Evolutionary conservation across 805 yeast species (phyloP).

Genomic region (Cyberlindnera suaveolens): DNA sequence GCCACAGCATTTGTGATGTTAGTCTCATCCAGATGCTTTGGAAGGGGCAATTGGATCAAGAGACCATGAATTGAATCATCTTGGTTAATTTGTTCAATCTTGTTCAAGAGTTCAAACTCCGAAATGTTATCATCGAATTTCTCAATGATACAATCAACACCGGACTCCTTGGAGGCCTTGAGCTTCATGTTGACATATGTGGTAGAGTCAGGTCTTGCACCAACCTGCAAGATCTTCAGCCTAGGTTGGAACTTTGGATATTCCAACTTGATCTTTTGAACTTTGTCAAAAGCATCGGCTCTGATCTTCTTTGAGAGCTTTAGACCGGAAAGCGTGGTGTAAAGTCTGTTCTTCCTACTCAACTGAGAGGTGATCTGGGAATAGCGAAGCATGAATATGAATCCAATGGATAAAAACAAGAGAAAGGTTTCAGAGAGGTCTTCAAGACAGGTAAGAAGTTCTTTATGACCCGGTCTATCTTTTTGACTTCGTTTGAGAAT

Average conservation of each 20-base stretch:
- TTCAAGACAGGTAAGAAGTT: no score
- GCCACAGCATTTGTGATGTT: constrained; percentile 60
- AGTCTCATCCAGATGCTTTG: constrained; percentile 62
- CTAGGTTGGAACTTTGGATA: constrained; percentile 57
- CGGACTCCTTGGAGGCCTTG: constrained; percentile 69
- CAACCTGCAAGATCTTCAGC: constrained; percentile 70
- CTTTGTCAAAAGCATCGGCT: constrained; percentile 33
- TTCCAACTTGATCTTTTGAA: constrained; percentile 26
- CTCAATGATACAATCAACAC: constrained; percentile 54
- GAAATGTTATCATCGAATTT: constrained; percentile 51
- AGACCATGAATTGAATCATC: constrained; percentile 63
- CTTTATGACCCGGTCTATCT: no score
- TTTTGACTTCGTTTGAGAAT: no score
- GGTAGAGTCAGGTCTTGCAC: constrained; percentile 71
- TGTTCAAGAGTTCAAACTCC: constrained; percentile 48
- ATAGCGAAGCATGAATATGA: constrained; percentile 7
- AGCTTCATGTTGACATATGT: constrained; percentile 77
- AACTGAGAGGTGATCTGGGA: constrained; percentile 1
- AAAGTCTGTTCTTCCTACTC: constrained; percentile 21
- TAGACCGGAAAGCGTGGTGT: constrained; percentile 40
- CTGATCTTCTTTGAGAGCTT: constrained; percentile 39
- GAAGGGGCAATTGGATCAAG: constrained; percentile 73
- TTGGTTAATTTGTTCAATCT: constrained; percentile 51
- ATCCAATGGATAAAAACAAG: no score
- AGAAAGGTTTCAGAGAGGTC: no score